phyloP scores from a whole-genome alignment of 1,139 yeast genomes.

The Saccharomycopsis hybrid region DNA sequence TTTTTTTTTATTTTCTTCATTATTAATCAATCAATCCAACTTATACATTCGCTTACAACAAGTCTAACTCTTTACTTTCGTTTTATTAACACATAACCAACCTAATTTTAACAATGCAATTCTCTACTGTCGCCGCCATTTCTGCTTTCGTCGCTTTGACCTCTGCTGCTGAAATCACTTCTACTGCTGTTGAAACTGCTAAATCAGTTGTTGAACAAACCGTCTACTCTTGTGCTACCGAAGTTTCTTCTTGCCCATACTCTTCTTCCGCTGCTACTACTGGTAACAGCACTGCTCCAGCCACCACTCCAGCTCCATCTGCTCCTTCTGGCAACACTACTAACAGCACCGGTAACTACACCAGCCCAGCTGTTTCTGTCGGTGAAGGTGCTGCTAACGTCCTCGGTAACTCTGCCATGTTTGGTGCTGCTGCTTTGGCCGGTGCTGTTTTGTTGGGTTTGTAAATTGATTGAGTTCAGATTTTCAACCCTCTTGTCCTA shows the following conservation, averaged over 20 bases:
- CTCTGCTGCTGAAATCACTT: constrained; percentile 8
- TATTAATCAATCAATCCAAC: background rate
- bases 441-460: constrained; percentile 30
- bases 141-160: constrained; percentile 11
- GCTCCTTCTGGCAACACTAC: no score
- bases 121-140: constrained; percentile 25
- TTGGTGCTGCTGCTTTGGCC: constrained; percentile 35
- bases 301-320: no score
- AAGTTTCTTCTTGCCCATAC: constrained; percentile 27
- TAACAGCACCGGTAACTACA: constrained; percentile 11
- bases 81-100: background rate
- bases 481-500: no score
- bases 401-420: constrained; percentile 27
- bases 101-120: constrained; percentile 7
- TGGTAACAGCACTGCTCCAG: constrained; percentile 23
- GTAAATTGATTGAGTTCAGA: constrained; percentile 15
- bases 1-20: no score
- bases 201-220: no score
- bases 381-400: constrained; percentile 32
- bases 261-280: constrained; percentile 17
- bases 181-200: constrained; percentile 26
- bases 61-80: background rate
- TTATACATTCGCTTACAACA: background rate
- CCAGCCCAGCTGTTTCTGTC: constrained; percentile 27
- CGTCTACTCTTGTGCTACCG: constrained; percentile 16